Conservation (phyloP, 257 asterid species). For the Osmanthus fragrans region DNA sequence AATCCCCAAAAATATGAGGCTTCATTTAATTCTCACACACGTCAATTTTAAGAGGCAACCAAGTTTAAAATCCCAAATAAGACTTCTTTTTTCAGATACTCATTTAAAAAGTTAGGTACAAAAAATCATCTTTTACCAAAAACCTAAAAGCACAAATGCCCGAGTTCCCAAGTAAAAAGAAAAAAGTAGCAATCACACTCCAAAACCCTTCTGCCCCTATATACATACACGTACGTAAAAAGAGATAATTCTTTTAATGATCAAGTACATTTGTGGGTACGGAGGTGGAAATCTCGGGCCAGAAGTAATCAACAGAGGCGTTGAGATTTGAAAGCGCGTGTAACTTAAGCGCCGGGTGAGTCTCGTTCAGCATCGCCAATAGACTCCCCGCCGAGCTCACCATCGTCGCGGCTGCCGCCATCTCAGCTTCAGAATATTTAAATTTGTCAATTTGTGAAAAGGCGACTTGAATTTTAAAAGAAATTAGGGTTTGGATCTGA, state of each 20-base stretch:
- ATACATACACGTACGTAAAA: not conserved
- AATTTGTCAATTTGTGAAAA: not conserved
- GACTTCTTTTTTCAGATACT: not conserved
- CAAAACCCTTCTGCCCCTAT: not conserved
- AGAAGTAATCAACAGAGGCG: slow-evolving; percentile 68
- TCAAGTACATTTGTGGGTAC: slow-evolving; percentile 74
- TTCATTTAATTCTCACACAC: not conserved
- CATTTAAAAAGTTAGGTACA: not conserved
- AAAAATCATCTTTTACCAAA: not conserved
- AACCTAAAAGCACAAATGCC: not conserved
- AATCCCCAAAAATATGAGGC: not conserved
- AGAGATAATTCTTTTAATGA: not conserved
- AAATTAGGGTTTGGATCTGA: slow-evolving; percentile 20
- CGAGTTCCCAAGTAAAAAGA: not conserved
- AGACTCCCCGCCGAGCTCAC: slow-evolving; percentile 89
- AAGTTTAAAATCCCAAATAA: not conserved
- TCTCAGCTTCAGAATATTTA: not conserved
- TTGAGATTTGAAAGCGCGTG: slow-evolving; percentile 89
- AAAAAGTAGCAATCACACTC: not conserved
- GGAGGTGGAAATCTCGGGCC: slow-evolving; percentile 94
- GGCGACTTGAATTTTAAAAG: not conserved
- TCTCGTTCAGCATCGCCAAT: slow-evolving; percentile 88
- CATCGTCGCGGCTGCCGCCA: slow-evolving; percentile 70
- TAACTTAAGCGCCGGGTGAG: slow-evolving; percentile 71
- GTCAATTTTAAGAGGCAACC: not conserved